Evolutionary conservation across 2,329 filamentous ascomycete genomes (phyloP).

Genomic region (Cordyceps sp.): DNA sequence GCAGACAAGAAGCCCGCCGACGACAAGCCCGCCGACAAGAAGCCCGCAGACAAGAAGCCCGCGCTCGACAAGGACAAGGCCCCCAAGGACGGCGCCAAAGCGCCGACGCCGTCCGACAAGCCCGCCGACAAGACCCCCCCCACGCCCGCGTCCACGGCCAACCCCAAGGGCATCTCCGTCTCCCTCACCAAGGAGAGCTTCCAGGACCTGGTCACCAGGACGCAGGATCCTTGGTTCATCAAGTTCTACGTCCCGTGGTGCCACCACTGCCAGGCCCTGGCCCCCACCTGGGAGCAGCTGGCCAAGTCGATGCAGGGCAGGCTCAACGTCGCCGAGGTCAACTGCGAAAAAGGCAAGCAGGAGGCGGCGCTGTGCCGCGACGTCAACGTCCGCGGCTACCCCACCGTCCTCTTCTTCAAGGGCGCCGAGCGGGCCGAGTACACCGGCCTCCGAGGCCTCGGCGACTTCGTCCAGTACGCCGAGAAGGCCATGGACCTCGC

Average conservation of each 20-base stretch:
- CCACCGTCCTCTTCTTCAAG: conserved; percentile 84
- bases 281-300: conserved; percentile 77
- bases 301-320: conserved; percentile 79
- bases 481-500: conserved; percentile 71
- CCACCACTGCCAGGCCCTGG: conserved; percentile 84
- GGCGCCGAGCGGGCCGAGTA: conserved; percentile 88
- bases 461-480: conserved; percentile 75
- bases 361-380: conserved; percentile 88
- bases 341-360: conserved; percentile 80
- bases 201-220: conserved; percentile 68
- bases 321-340: conserved; percentile 88
- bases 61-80: conserved; percentile 13
- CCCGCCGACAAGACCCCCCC: conserved; percentile 21
- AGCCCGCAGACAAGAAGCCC: conserved; percentile 4
- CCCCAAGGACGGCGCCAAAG: no score
- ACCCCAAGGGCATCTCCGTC: conserved; percentile 59
- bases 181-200: conserved; percentile 72
- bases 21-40: conserved; percentile 7
- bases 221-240: conserved; percentile 89
- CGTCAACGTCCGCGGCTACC: conserved; percentile 61
- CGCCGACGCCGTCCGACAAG: background rate
- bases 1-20: conserved; percentile 14
- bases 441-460: conserved; percentile 75
- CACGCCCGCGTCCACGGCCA: conserved; percentile 39
- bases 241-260: conserved; percentile 99